Evolutionary conservation across 352 stramenopile genomes (phyloP).

Genomic region (Thalassiosira hispida): DNA sequence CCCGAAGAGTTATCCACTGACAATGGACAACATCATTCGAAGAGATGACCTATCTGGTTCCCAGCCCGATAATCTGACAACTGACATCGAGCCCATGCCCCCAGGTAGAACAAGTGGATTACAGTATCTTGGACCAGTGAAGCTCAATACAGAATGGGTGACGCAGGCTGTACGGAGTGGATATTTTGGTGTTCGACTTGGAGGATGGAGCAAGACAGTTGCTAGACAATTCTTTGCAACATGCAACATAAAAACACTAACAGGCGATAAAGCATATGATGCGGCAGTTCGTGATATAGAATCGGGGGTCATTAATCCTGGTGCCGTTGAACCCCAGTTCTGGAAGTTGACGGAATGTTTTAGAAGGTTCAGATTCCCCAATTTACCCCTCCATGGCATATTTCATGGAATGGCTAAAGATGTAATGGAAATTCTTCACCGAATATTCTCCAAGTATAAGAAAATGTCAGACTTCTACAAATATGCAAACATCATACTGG

Average conservation of each 20-base stretch:
- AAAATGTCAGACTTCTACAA: background rate
- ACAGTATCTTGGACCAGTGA: background rate
- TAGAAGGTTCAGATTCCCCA: background rate
- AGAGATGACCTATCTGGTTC: too few relatives aligned
- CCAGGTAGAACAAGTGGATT: too few relatives aligned
- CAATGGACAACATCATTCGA: too few relatives aligned
- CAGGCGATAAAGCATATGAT: background rate
- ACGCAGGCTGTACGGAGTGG: background rate
- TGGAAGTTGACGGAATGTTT: constrained; percentile 8
- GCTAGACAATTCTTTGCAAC: background rate
- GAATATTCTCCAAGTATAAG: constrained; percentile 8
- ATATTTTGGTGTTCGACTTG: background rate
- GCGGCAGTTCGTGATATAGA: background rate
- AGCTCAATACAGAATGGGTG: background rate
- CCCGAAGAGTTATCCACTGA: too few relatives aligned
- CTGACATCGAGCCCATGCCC: too few relatives aligned
- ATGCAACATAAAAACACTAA: background rate
- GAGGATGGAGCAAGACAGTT: background rate
- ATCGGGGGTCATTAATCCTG: background rate
- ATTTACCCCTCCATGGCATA: constrained; percentile 13
- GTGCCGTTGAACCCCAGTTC: background rate
- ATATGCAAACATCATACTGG: constrained; percentile 22
- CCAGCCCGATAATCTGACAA: too few relatives aligned
- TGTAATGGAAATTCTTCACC: constrained; percentile 22
- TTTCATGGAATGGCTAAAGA: constrained; percentile 14